These are phyloP conservation scores for Pleurotus salmoneostramineus DNA, from an alignment of 768 basidiomycete species.

Conservation along the genomic window DNA sequence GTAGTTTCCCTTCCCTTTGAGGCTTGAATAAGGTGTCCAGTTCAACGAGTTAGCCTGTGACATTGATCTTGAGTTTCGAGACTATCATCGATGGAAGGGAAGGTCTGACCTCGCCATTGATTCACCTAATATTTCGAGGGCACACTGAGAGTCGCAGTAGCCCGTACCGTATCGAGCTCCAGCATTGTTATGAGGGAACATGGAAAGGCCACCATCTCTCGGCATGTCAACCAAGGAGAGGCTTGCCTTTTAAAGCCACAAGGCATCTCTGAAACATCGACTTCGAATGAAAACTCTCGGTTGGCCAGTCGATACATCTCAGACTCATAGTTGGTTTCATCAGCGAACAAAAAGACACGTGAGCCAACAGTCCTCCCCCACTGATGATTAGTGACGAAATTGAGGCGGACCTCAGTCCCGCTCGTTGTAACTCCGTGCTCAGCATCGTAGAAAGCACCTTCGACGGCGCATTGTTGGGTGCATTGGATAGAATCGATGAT, in stretches of 20 bases:
- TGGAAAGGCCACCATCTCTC: not conserved
- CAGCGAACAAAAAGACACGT: not conserved
- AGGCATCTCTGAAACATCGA: slow-evolving; percentile 52
- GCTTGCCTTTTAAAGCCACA: slow-evolving; percentile 12
- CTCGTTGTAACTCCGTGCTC: slow-evolving; percentile 32
- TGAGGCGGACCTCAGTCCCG: slow-evolving; percentile 25
- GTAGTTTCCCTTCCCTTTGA: slow-evolving; percentile 32
- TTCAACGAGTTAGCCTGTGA: not conserved
- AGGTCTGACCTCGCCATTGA: slow-evolving; percentile 28
- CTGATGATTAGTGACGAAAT: slow-evolving; percentile 23
- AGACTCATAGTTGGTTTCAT: slow-evolving; percentile 26
- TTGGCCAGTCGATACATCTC: slow-evolving; percentile 39
- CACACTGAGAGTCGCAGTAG: slow-evolving; percentile 30
- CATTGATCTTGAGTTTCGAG: not conserved
- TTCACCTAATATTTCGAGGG: slow-evolving; percentile 42
- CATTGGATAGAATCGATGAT: slow-evolving; percentile 15
- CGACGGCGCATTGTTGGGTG: slow-evolving; percentile 14
- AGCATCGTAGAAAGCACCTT: slow-evolving; percentile 25
- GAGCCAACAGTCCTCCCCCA: slow-evolving; percentile 12
- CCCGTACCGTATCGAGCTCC: slow-evolving; percentile 24
- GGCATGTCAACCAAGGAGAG: slow-evolving; percentile 17
- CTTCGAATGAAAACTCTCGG: slow-evolving; percentile 60
- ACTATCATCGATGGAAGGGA: not conserved
- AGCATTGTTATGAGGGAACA: slow-evolving; percentile 17
- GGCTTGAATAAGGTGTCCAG: slow-evolving; percentile 11